Conservation (phyloP, 2,329 filamentous ascomycete genomes). For the Proliferodiscus dingleyae region DNA sequence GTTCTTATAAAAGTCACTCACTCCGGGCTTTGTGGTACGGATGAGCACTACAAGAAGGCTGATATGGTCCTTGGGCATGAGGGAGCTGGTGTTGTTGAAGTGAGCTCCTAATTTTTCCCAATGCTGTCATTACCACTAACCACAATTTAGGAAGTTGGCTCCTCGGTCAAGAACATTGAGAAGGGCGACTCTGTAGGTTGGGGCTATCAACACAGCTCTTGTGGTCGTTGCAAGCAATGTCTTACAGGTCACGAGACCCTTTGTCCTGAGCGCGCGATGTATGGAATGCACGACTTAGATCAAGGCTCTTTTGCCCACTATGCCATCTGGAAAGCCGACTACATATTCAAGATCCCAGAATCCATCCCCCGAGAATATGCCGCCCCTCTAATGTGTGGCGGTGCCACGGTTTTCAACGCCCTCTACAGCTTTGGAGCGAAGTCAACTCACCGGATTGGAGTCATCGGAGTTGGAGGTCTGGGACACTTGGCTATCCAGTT, state of each 20-base stretch:
- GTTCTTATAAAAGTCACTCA: constrained; percentile 61
- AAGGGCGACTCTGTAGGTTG: constrained; percentile 44
- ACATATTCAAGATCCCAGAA: constrained; percentile 37
- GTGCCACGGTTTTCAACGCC: constrained; percentile 38
- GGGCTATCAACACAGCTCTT: constrained; percentile 40
- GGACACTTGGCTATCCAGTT: constrained; percentile 61
- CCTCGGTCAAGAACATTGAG: constrained; percentile 35
- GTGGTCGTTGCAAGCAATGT: constrained; percentile 42
- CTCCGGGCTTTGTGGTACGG: constrained; percentile 63
- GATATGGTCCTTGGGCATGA: constrained; percentile 46
- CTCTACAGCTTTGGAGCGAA: constrained; percentile 34
- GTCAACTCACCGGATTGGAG: constrained; percentile 30
- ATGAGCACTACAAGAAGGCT: constrained; percentile 35
- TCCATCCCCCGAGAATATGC: constrained; percentile 36
- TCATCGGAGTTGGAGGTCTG: constrained; percentile 55
- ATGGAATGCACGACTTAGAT: constrained; percentile 39
- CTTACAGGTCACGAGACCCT: constrained; percentile 40
- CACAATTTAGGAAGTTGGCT: constrained; percentile 32
- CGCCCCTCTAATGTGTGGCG: constrained; percentile 43
- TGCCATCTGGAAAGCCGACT: constrained; percentile 36
- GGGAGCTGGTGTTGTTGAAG: constrained; percentile 42
- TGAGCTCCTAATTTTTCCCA: constrained; percentile 4
- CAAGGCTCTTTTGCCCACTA: constrained; percentile 43
- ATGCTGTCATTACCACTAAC: constrained; percentile 4
- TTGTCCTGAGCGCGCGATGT: constrained; percentile 38